Conservation (phyloP, 371 early-diverging fungal species). For the Coemansia sp. region DNA sequence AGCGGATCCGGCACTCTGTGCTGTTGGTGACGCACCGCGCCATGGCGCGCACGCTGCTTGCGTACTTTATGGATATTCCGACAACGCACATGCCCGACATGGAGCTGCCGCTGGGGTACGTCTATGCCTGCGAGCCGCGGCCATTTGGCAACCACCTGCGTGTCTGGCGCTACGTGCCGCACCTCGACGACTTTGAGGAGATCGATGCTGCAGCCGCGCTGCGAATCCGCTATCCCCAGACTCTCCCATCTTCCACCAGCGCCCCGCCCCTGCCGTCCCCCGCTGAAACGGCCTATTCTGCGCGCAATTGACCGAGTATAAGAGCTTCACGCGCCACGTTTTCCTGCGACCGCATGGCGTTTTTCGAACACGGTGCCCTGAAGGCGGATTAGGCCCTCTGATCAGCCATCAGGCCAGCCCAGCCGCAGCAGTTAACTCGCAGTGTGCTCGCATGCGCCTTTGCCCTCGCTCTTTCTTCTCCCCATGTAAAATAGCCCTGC, state of each 20-base stretch:
- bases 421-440: not conserved
- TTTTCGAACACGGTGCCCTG: not conserved
- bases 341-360: no score
- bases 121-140: constrained; percentile 50
- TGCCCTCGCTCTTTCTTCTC: not conserved
- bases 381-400: not conserved
- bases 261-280: constrained; percentile 41
- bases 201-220: constrained; percentile 32
- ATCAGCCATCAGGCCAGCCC: not conserved
- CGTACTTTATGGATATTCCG: constrained; percentile 85
- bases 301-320: not conserved
- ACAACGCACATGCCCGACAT: constrained; percentile 90
- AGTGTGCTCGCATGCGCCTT: not conserved
- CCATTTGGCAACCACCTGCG: constrained; percentile 51
- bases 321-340: not conserved
- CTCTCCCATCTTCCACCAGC: constrained; percentile 11
- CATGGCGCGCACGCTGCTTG: constrained; percentile 85
- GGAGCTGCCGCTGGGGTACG: constrained; percentile 87
- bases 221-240: constrained; percentile 36
- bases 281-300: constrained; percentile 34
- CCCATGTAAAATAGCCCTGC: not conserved
- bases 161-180: constrained; percentile 33
- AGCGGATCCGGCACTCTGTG: constrained; percentile 84
- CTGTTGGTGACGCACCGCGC: constrained; percentile 93
- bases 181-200: constrained; percentile 36